phyloP scores from a whole-genome alignment of 495 filamentous ascomycete genomes.

The Neurospora sp. region DNA sequence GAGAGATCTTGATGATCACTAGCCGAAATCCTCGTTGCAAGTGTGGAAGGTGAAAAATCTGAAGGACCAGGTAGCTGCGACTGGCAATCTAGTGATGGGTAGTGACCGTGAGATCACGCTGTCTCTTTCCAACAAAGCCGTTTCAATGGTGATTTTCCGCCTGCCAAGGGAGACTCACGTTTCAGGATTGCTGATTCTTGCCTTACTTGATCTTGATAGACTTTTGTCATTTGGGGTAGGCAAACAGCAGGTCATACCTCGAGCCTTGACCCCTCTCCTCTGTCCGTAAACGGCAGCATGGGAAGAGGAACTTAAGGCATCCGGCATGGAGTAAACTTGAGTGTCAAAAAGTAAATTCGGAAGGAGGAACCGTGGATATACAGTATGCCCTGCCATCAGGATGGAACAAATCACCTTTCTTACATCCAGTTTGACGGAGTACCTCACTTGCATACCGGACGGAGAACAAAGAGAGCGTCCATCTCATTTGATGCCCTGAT shows the following conservation, averaged over 20 bases:
- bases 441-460: no score
- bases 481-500: background rate
- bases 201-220: background rate
- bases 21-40: background rate
- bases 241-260: background rate
- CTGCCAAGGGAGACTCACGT: background rate
- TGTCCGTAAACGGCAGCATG: background rate
- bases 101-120: background rate
- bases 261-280: background rate
- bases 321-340: background rate
- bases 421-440: no score
- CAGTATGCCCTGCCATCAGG: no score
- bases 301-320: background rate
- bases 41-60: background rate
- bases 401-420: no score
- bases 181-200: background rate
- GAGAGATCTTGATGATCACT: background rate
- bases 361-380: no score
- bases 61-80: background rate
- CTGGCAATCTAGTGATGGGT: background rate
- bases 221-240: background rate
- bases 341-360: background rate
- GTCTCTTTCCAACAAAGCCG: background rate
- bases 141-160: background rate
- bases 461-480: background rate